Percentiles rank a stretch among this genome's conserved stretches.
These are phyloP conservation scores for Casuarina glauca DNA, from an alignment of 306 rosid genomes.

Conservation along the genomic window DNA sequence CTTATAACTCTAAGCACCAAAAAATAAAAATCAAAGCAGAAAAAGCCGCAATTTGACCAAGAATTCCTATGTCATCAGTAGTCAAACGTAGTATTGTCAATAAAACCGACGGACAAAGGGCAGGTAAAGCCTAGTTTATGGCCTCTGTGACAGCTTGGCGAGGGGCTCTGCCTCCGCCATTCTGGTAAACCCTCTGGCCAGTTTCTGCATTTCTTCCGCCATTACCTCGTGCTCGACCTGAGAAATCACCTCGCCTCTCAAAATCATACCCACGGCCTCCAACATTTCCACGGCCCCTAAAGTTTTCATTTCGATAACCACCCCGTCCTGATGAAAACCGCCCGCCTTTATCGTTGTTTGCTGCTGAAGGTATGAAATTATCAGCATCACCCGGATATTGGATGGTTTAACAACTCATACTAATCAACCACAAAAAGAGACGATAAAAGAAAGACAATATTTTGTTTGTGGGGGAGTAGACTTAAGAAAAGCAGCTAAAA, in stretches of 20 bases:
- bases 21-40: slow-evolving; percentile 18
- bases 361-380: slow-evolving; percentile 36
- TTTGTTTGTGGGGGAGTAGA: background rate
- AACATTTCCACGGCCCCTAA: slow-evolving; percentile 59
- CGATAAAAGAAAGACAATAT: background rate
- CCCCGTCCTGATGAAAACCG: slow-evolving; percentile 61
- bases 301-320: slow-evolving; percentile 61
- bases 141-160: slow-evolving; percentile 47
- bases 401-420: background rate
- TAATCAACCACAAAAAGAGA: background rate
- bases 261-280: slow-evolving; percentile 58
- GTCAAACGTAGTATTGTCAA: slow-evolving; percentile 22
- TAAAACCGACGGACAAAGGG: slow-evolving; percentile 21
- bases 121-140: slow-evolving; percentile 18
- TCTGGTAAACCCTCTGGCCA: slow-evolving; percentile 40
- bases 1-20: slow-evolving; percentile 17
- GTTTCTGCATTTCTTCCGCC: slow-evolving; percentile 43
- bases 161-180: slow-evolving; percentile 46
- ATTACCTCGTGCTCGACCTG: slow-evolving; percentile 45
- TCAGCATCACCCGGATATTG: background rate
- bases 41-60: slow-evolving; percentile 37
- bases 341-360: slow-evolving; percentile 53
- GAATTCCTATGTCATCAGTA: background rate
- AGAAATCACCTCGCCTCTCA: slow-evolving; percentile 55
- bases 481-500: too few relatives aligned